phyloP scores from a whole-genome alignment of 108 stramenopile species.

The Skeletonema costatum region DNA sequence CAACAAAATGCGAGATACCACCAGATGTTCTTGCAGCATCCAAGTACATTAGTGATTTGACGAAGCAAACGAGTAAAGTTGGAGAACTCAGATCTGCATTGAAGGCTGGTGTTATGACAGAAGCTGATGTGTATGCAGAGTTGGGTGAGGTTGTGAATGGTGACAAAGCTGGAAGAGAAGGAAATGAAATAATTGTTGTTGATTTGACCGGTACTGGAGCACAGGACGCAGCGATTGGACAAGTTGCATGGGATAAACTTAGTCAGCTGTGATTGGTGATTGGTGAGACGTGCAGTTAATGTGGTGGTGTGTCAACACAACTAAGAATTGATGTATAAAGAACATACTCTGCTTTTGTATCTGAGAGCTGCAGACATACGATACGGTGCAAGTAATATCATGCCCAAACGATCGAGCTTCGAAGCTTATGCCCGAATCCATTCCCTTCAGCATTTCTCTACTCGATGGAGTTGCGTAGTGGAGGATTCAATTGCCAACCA shows the following conservation, averaged over 20 bases:
- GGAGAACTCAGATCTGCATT: constrained; percentile 89
- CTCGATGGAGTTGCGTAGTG: too few relatives aligned
- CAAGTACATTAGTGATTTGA: constrained; percentile 89
- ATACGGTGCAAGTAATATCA: too few relatives aligned
- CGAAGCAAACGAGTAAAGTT: constrained; percentile 89
- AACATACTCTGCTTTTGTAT: too few relatives aligned
- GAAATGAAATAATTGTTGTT: constrained; percentile 94
- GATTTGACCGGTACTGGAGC: constrained; percentile 96
- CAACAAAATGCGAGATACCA: constrained; percentile 94
- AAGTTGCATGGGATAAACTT: constrained; percentile 87
- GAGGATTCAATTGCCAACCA: too few relatives aligned
- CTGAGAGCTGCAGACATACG: too few relatives aligned
- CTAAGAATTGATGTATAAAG: not conserved
- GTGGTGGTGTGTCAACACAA: not conserved
- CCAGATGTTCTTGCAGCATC: constrained; percentile 74
- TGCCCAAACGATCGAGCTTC: too few relatives aligned
- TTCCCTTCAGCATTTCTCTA: too few relatives aligned
- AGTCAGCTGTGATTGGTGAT: constrained; percentile 27
- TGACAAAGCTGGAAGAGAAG: constrained; percentile 84
- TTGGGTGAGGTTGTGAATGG: constrained; percentile 94
- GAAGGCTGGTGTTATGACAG: constrained; percentile 87
- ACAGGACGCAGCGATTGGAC: constrained; percentile 92
- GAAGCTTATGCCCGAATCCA: too few relatives aligned
- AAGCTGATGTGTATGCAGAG: constrained; percentile 92
- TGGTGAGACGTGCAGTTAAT: not conserved